Base-by-base conservation (phyloP, 371 early-diverging fungal genomes). In the Entomophthora muscae region DNA sequence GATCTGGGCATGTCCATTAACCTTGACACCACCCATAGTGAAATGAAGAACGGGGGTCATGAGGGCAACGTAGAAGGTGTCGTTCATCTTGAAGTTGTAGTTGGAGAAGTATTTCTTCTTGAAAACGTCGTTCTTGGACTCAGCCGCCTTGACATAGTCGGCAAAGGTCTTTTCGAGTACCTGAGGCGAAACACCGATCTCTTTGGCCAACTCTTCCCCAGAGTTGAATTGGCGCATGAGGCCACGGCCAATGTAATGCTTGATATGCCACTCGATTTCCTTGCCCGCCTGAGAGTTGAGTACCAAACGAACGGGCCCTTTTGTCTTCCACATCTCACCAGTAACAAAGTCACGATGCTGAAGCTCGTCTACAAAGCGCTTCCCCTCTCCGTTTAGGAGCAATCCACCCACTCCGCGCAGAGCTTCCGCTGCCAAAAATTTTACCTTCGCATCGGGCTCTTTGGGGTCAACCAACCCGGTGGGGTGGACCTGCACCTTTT, bases 401-500 rank as follows among this genome's bases (percentile, higher is more conserved):
- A 96, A 67, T 74, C 95, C 97, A 72, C 95, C 97, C 63, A 83
- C 86, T 71, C 97, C 97, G 72, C 97, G 93, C 58, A 96, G 84
- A 12, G 97, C 95, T 76, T 96, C 95, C 22, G 97, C 93, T 61
- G 95, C 95, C 70, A 90, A 75, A 70, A 90, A 88, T 76, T 89
- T 89, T 70, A 85, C 84, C 66, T 83, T 82, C 64, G 89, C 90
- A 67, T 86, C 83, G 32, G 93, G 93, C 54, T 94, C 91, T 52
- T 83, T 81, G 53, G 90, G 88, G 69, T 90, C 90, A 30, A 95
- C 93, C 57, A 95, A 74, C 69, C 97, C 97, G 26, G 97, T 96
- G 56, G 97, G 97, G 70, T 96, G 95, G 32, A 96, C 93, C 75
- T 96, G 97, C 56, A 96, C 90, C 75, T 91, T 92, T 66, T 96